Evolutionary conservation across 2,329 filamentous ascomycete species (phyloP), one percentile per base, ranked within the genome.

Genomic region (Iodosphaeria phyllophila): DNA sequence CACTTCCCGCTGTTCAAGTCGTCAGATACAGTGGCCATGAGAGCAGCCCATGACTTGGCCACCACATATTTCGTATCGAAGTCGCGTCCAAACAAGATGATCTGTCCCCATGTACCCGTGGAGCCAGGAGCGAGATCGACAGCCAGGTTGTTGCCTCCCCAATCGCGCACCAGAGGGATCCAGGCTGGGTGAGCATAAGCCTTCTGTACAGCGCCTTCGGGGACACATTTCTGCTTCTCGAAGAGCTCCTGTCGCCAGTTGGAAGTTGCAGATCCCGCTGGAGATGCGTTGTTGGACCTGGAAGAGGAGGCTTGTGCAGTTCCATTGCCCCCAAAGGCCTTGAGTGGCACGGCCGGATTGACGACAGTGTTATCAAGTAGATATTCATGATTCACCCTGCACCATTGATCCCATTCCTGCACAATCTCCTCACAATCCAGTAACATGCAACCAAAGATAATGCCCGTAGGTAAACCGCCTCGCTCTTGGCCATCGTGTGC

Each of bases 61-160:
- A 98, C 66, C 5, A 98, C 89, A 44, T 92, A 98, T 56, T 98
- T 98, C 51, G 80, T 92, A 46, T 98, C 89, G 51, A 92, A 98
- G 54, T 98, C 89, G 31, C 89, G 80, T 25, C 89, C 89, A 47
- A 92, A 93, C 32, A 98, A 64, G 41, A 98, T 92, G 35, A 98
- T 71, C 48, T 98, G 89, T 27, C 89, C 89, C 86, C 89, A 98
- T 46, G 74, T 77, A 19, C 89, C 89, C 23, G 68, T 66, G 7
- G 86, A 80, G 3, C 89, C 89, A 13, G 89, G 89, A 5, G 84
- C 80, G 30, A 98, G 60, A 49, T 98, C 89, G 23, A 93, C 69
- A 11, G 84, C 86, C 42, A 98, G 62, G 56, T 92, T 91, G 65
- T 98, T 98, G 50, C 89, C 89, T 47, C 89, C 89, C 89, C 89